Evolutionary conservation across 305 asterid genomes (phyloP), one percentile per base, ranked within the genome.

Genomic region (Solanum chacoense): DNA sequence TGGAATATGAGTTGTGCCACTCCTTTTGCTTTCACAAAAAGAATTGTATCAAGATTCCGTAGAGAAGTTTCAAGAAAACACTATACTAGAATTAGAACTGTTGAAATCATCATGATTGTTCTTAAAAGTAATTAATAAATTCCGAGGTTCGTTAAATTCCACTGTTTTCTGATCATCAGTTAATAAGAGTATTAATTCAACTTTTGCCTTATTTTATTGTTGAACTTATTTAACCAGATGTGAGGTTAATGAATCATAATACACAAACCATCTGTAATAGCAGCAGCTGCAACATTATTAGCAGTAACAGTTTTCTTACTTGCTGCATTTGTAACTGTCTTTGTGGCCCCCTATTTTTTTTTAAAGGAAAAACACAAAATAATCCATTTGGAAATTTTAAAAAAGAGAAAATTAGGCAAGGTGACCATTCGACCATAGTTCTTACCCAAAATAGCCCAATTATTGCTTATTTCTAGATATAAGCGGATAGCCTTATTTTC

Each of bases 1-100:
- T 96, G 98, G 98, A 90, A 85, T 86, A 92, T 95, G 95, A 88
- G 90, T 40, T 86, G 86, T 26, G 28, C 91, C 12, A 91, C 96
- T 42, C 98, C 99, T 74, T 93, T 94, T 89, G 85, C 87, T 87
- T 96, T 93, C 90, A 84, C 89, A n/a, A 78, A 50, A 77, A 6
- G 3, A 90, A 92, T 95, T 73, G 89, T 92, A 28, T 80, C 92
- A 11, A 93, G 90, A 87, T 88, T 94, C 10, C 78, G 74, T 80
- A 90, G 80, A 3, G 84, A 31, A 8, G 8, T 90, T 59, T 50
- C 75, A 8, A 37, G 87, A 24, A 45, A 13, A 40, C 10, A 38
- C 63, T 87, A 85, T 28, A 81, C 71, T 36, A 29, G 87, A 20
- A 88, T 95, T 73, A 90, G 84, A 85, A 90, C 45, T 87, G 84